Percentiles rank a stretch among this genome's conserved stretches.
phyloP scores from a whole-genome alignment of 78 protist genomes.

The Dictyostelium firmibasis region DNA sequence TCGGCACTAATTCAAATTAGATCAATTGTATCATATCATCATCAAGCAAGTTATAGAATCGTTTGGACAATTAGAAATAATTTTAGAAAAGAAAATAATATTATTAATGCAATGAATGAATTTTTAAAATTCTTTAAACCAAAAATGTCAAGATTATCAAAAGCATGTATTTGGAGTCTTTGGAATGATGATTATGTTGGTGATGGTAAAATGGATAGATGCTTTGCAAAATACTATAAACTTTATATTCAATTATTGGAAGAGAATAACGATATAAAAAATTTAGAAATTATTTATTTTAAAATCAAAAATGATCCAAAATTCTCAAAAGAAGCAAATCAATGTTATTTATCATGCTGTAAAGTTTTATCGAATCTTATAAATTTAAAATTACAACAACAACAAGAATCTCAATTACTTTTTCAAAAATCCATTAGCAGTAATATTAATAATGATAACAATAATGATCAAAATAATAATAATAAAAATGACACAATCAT shows the following conservation, averaged over 20 bases:
- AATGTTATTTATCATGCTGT: constrained; percentile 11
- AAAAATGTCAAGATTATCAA: constrained; percentile 19
- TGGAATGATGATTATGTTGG: constrained; percentile 64
- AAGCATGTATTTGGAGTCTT: constrained; percentile 20
- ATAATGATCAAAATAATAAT: too few species aligned
- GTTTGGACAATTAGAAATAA: constrained; percentile 42
- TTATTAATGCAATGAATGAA: neutral
- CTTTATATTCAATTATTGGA: constrained; percentile 24
- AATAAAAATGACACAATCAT: neutral
- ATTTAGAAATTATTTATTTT: constrained; percentile 20
- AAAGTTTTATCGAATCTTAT: neutral
- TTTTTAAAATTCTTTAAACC: constrained; percentile 41
- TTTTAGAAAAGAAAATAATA: neutral
- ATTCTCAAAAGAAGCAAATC: neutral
- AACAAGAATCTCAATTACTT: neutral
- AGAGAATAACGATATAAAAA: constrained; percentile 37
- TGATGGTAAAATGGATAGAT: constrained; percentile 63
- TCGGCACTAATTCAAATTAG: constrained; percentile 13
- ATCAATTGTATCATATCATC: constrained; percentile 15
- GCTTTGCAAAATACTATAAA: constrained; percentile 10
- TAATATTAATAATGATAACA: neutral
- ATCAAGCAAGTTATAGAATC: constrained; percentile 22
- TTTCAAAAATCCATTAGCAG: neutral
- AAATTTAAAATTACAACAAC: neutral
- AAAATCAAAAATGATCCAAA: constrained; percentile 26